These are phyloP conservation scores for Lojkania enalia DNA, from an alignment of 2,329 filamentous ascomycete genomes.

Conservation along the genomic window DNA sequence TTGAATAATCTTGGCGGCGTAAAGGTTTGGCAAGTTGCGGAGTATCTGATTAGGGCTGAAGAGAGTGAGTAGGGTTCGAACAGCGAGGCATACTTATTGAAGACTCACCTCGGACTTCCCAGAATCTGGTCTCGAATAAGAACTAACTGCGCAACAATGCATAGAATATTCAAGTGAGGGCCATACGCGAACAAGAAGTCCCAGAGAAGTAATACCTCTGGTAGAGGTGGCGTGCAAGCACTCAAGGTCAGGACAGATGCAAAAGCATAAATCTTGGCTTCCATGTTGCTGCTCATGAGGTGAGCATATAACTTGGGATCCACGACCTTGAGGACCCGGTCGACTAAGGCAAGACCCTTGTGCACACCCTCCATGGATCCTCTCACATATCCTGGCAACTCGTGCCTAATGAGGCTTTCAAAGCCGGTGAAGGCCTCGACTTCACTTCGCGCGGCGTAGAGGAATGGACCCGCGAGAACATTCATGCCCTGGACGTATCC, in stretches of 20 bases:
- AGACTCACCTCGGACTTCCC: constrained; percentile 74
- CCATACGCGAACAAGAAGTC: constrained; percentile 97
- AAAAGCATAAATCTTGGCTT: constrained; percentile 95
- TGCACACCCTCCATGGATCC: constrained; percentile 98
- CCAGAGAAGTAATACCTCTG: constrained; percentile 91
- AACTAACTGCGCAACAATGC: constrained; percentile 93
- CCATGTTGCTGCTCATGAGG: constrained; percentile 81
- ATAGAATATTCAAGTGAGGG: constrained; percentile 90
- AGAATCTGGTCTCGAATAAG: constrained; percentile 84
- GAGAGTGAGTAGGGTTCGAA: constrained; percentile 21
- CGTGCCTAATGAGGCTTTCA: constrained; percentile 80
- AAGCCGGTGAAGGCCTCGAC: constrained; percentile 93
- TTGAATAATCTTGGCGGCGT: constrained; percentile 81
- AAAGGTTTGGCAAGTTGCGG: constrained; percentile 81
- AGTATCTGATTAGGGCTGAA: constrained; percentile 86
- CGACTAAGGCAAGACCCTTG: constrained; percentile 84
- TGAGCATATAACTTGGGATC: constrained; percentile 85
- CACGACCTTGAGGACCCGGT: constrained; percentile 87
- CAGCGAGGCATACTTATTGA: neutral
- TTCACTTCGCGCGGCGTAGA: constrained; percentile 93
- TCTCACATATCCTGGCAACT: constrained; percentile 91
- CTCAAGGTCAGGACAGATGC: constrained; percentile 92
- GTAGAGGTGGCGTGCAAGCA: constrained; percentile 91
- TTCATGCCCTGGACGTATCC: constrained; percentile 99
- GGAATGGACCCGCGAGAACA: constrained; percentile 90